Conservation (phyloP, 1,139 yeast genomes). For the Kazachstania sp. region DNA sequence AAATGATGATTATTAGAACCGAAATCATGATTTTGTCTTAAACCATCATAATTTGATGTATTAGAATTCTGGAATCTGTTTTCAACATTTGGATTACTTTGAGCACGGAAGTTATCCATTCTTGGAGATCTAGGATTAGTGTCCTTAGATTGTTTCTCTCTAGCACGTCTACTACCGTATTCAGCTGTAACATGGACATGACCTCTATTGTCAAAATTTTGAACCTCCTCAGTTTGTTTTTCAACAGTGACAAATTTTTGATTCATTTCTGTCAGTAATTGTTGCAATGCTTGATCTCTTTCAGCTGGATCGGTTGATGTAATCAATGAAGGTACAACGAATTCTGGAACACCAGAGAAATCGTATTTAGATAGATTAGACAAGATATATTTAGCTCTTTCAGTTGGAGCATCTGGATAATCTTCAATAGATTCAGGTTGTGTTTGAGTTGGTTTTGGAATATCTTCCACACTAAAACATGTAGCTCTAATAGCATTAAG, state of each 20-base stretch:
- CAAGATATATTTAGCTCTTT: slow-evolving; percentile 31
- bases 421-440: slow-evolving; percentile 13
- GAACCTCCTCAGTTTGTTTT: not conserved
- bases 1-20: slow-evolving; percentile 29
- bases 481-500: slow-evolving; percentile 51
- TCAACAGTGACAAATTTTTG: slow-evolving; percentile 21
- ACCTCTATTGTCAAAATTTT: not conserved
- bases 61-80: not conserved
- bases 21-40: slow-evolving; percentile 9
- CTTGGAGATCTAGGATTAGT: slow-evolving; percentile 32
- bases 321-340: slow-evolving; percentile 19
- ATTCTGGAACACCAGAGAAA: slow-evolving; percentile 16
- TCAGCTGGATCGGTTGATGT: slow-evolving; percentile 27
- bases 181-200: slow-evolving; percentile 13
- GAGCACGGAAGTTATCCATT: slow-evolving; percentile 9
- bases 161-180: slow-evolving; percentile 29
- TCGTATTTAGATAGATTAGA: slow-evolving; percentile 13
- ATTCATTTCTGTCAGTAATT: slow-evolving; percentile 35
- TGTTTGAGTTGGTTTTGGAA: slow-evolving; percentile 9
- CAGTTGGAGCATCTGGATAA: slow-evolving; percentile 41
- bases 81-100: not conserved
- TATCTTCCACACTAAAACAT: slow-evolving; percentile 40
- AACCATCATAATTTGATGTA: slow-evolving; percentile 8
- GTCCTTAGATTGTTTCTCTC: slow-evolving; percentile 23
- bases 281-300: slow-evolving; percentile 39